These are phyloP conservation scores for Trichomonas vaginalis DNA, from an alignment of 208 protist species.

Conservation along the genomic window DNA sequence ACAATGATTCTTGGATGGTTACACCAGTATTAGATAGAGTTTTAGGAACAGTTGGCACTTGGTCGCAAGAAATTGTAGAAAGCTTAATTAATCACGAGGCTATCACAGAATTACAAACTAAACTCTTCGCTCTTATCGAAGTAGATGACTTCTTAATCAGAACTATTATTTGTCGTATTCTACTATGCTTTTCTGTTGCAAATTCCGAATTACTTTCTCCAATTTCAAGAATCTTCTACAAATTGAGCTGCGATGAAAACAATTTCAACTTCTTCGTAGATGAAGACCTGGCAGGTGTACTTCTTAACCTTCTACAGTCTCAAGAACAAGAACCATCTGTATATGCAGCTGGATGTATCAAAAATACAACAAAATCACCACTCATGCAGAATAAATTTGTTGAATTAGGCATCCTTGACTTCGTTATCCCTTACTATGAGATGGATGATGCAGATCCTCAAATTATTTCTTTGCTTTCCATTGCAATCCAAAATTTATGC, in stretches of 20 bases:
- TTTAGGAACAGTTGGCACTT: neutral
- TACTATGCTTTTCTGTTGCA: neutral
- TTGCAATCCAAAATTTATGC: neutral
- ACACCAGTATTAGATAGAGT: neutral
- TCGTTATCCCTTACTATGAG: neutral
- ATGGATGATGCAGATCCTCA: neutral
- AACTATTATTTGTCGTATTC: neutral
- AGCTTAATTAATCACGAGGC: neutral
- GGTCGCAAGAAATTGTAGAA: neutral
- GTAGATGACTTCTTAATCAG: neutral
- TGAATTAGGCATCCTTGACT: neutral
- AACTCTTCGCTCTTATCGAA: neutral
- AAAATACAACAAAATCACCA: neutral
- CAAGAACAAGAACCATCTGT: neutral
- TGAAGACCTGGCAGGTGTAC: neutral
- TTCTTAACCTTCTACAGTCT: neutral
- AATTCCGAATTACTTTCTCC: neutral
- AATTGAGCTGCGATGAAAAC: neutral
- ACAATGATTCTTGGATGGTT: neutral
- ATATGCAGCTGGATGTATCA: neutral
- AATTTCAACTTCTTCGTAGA: neutral
- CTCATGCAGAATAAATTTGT: neutral
- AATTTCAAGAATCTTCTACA: neutral
- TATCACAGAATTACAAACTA: neutral
- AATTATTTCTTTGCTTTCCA: neutral